Conservation (phyloP, 2,329 filamentous ascomycete species). For the Zasmidium citrigriseum region DNA sequence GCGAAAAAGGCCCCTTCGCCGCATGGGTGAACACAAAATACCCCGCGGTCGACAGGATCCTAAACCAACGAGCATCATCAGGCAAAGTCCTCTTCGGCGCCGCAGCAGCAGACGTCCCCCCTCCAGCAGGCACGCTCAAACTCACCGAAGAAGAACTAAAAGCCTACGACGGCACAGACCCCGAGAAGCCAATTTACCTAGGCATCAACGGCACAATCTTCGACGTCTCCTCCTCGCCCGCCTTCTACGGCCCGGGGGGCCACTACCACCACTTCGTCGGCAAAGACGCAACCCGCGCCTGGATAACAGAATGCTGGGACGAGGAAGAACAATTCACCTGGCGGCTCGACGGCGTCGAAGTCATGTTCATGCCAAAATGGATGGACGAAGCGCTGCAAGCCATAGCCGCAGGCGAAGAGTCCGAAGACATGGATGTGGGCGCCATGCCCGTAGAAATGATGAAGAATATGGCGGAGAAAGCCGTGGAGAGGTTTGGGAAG, state of each 20-base stretch:
- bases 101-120: slow-evolving; percentile 12
- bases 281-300: slow-evolving; percentile 32
- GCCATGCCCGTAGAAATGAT: slow-evolving; percentile 24
- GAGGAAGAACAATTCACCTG: slow-evolving; percentile 28
- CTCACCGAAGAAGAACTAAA: slow-evolving; percentile 27
- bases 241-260: slow-evolving; percentile 35
- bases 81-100: slow-evolving; percentile 18
- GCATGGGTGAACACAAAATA: slow-evolving; percentile 21
- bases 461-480: slow-evolving; percentile 26
- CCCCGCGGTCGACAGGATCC: slow-evolving; percentile 17
- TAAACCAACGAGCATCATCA: slow-evolving; percentile 14
- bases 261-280: slow-evolving; percentile 34
- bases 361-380: slow-evolving; percentile 32
- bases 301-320: slow-evolving; percentile 36
- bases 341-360: slow-evolving; percentile 28
- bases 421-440: slow-evolving; percentile 20
- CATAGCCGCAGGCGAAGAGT: slow-evolving; percentile 19
- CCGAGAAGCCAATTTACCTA: slow-evolving; percentile 30
- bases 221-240: slow-evolving; percentile 31
- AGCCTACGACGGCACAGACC: slow-evolving; percentile 28
- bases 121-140: slow-evolving; percentile 5
- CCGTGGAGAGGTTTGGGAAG: slow-evolving; percentile 29
- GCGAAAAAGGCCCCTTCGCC: slow-evolving; percentile 20
- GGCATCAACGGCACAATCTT: slow-evolving; percentile 35
- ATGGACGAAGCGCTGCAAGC: slow-evolving; percentile 29